phyloP scores from a whole-genome alignment of 192 early-diverging fungal genomes.

The Coemansia sp. region DNA sequence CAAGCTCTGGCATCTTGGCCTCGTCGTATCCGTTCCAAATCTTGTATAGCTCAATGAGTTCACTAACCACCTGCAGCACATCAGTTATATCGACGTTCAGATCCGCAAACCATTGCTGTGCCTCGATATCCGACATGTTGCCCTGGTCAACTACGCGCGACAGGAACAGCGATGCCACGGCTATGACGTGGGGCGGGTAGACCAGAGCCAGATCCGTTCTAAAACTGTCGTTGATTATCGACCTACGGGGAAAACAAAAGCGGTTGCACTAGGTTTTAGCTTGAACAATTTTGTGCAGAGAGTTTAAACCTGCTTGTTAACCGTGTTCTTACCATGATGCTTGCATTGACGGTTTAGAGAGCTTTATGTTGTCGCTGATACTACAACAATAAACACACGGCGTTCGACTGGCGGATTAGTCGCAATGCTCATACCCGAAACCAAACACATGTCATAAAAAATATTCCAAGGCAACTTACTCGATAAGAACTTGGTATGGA shows the following conservation, averaged over 20 bases:
- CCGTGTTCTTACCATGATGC: conserved; percentile 51
- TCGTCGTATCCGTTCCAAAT: conserved; percentile 69
- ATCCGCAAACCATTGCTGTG: conserved; percentile 79
- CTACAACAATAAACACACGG: conserved; percentile 15
- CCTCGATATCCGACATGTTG: conserved; percentile 52
- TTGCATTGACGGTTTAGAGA: conserved; percentile 48
- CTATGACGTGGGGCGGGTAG: conserved; percentile 89
- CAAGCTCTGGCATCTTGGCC: conserved; percentile 53
- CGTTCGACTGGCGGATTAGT: neutral
- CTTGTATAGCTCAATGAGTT: conserved; percentile 72
- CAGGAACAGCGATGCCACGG: conserved; percentile 76
- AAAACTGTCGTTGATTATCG: conserved; percentile 83
- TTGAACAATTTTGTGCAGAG: too few relatives aligned
- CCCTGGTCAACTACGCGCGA: conserved; percentile 53
- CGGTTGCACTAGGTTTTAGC: too few relatives aligned
- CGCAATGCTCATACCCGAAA: neutral
- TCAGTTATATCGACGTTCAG: conserved; percentile 80
- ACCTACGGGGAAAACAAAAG: conserved; percentile 24
- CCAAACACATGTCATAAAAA: neutral
- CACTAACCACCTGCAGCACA: conserved; percentile 74
- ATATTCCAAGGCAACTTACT: conserved; percentile 50
- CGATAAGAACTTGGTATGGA: conserved; percentile 78
- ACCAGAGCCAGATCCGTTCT: conserved; percentile 78
- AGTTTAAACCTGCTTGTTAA: neutral
- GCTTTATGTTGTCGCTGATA: conserved; percentile 31